Percentiles rank a stretch among this genome's conserved stretches.
Conservation (phyloP, 108 stramenopile species). For the Stephanodiscus minutulus region DNA sequence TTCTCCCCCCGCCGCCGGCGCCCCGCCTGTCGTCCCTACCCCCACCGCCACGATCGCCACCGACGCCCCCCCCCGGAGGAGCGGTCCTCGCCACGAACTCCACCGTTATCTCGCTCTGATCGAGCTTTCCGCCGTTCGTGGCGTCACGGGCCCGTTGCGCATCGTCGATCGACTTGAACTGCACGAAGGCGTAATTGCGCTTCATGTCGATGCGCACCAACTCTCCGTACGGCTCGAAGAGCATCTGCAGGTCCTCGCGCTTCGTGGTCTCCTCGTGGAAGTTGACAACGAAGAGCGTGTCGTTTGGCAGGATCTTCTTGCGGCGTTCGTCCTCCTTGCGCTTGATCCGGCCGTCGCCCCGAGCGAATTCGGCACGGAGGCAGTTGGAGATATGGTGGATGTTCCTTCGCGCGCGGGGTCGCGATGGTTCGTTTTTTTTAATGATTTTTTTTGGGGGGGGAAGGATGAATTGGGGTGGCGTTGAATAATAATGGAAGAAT, state of each 20-base stretch:
- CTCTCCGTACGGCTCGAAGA: constrained; percentile 69
- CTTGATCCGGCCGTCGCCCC: constrained; percentile 88
- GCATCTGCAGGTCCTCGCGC: constrained; percentile 83
- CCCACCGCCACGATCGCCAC: constrained; percentile 38
- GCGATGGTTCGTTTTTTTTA: background rate
- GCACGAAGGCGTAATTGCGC: constrained; percentile 91
- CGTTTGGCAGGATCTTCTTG: constrained; percentile 78
- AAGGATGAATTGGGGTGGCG: constrained; percentile 12
- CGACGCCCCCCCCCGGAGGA: constrained; percentile 23
- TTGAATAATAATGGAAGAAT: constrained; percentile 7
- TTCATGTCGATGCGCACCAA: constrained; percentile 89
- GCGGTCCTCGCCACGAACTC: constrained; percentile 83
- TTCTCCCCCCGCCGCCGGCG: constrained; percentile 14
- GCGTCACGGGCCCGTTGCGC: constrained; percentile 77
- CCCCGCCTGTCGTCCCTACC: constrained; percentile 21
- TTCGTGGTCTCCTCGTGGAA: constrained; percentile 88
- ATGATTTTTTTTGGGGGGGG: constrained; percentile 3
- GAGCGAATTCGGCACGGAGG: constrained; percentile 85
- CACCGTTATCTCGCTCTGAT: constrained; percentile 82
- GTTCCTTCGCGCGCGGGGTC: constrained; percentile 50
- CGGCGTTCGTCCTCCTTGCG: constrained; percentile 91
- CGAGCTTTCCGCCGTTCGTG: constrained; percentile 86
- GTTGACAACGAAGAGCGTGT: constrained; percentile 85
- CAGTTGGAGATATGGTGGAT: constrained; percentile 68
- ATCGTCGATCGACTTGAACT: constrained; percentile 78